These are phyloP conservation scores for Solanum chilense DNA, from an alignment of 257 asterid species.

Conservation along the genomic window DNA sequence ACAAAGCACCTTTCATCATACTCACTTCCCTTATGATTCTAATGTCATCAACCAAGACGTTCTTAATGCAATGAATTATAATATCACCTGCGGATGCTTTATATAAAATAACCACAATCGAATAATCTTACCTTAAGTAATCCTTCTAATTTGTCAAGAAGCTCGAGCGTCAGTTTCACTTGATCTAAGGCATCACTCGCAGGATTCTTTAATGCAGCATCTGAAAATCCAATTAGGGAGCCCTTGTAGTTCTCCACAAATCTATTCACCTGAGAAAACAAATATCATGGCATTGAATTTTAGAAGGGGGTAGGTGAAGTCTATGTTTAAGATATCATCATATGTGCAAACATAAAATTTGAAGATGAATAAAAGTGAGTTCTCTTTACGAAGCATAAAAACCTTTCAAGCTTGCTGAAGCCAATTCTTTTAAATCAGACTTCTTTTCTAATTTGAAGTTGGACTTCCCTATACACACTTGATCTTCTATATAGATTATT, in stretches of 20 bases:
- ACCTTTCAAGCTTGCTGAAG: too few relatives aligned
- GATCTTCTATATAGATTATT: too few relatives aligned
- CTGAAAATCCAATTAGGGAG: conserved; percentile 31
- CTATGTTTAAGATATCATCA: background rate
- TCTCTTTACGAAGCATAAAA: too few relatives aligned
- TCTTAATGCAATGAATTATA: too few relatives aligned
- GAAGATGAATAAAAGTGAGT: too few relatives aligned
- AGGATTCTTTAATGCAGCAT: background rate
- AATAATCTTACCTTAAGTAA: background rate
- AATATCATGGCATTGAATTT: too few relatives aligned
- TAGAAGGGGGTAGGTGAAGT: too few relatives aligned
- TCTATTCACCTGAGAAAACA: conserved; percentile 47
- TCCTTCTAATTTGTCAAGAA: background rate
- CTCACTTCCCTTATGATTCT: background rate
- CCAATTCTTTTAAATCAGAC: too few relatives aligned
- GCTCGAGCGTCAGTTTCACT: background rate
- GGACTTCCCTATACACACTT: too few relatives aligned
- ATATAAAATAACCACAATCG: background rate
- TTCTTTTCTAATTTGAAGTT: too few relatives aligned
- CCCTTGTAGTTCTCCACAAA: conserved; percentile 81
- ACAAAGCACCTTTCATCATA: background rate
- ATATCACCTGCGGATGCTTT: too few relatives aligned
- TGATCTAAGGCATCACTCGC: background rate
- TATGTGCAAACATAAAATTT: background rate
- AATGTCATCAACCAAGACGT: too few relatives aligned